Percentiles rank a stretch among this genome's conserved stretches.
phyloP scores from a whole-genome alignment of 1,284 basidiomycete species.

The Sanghuangporus sanghuang region DNA sequence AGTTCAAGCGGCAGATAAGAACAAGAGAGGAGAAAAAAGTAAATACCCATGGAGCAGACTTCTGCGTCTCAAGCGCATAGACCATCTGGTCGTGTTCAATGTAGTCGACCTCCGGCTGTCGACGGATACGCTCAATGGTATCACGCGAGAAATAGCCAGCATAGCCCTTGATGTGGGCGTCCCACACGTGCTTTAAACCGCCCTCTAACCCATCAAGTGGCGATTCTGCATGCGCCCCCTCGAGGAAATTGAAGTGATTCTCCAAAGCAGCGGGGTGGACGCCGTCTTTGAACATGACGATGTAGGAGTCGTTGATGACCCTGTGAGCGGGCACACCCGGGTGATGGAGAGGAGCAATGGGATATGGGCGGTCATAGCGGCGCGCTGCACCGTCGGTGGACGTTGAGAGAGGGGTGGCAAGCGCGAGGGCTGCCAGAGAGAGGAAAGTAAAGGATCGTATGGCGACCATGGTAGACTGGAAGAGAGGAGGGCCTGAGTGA shows the following conservation, averaged over 20 bases:
- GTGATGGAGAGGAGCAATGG: conserved; percentile 49
- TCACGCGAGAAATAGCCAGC: conserved; percentile 78
- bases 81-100: conserved; percentile 93
- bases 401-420: conserved; percentile 65
- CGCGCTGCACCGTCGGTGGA: conserved; percentile 34
- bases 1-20: conserved; percentile 7
- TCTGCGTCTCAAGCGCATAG: conserved; percentile 63
- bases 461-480: conserved; percentile 34
- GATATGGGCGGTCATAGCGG: conserved; percentile 38
- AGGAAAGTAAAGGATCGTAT: conserved; percentile 34
- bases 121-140: conserved; percentile 77
- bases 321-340: conserved; percentile 50
- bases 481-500: neutral
- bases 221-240: conserved; percentile 49
- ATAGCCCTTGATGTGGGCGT: conserved; percentile 74
- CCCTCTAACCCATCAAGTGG: conserved; percentile 39
- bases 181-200: conserved; percentile 70
- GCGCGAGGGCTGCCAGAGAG: conserved; percentile 34
- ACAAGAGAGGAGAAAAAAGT: neutral
- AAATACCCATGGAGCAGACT: conserved; percentile 86
- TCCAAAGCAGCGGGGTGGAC: conserved; percentile 49
- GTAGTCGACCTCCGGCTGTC: conserved; percentile 88
- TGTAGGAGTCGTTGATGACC: conserved; percentile 83
- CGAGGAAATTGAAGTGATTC: conserved; percentile 72
- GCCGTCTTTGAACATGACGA: conserved; percentile 81